Base-by-base conservation (phyloP, 1,284 basidiomycete genomes). In the Puccinia triticina region DNA sequence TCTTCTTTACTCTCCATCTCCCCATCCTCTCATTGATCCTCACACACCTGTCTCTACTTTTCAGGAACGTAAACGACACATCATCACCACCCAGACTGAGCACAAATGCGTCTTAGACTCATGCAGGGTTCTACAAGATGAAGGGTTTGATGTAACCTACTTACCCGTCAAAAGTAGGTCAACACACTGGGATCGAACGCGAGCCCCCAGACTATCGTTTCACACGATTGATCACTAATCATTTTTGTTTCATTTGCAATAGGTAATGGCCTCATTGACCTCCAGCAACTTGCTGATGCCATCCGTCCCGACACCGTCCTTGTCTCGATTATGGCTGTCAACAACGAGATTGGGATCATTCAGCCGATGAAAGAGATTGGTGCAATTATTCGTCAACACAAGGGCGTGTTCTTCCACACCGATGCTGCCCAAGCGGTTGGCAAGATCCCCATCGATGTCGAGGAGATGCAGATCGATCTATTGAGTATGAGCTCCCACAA, bases 91-190 rank as follows among this genome's bases (percentile, higher is more conserved):
- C 1, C 88, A 88, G 84, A 88, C 88, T 1, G 97, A 99, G 88
- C 97, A 99, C 89, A 99, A 99, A 90, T 99, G 97, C 87, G 97
- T 99, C 0, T 90, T 99, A 67, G 97, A 99, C 88, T 98, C 96
- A 16, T 99, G 96, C 89, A 91, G 97, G 86, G 94, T 93, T 87
- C 91, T 99, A 12, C 91, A 94, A 72, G 95, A 98, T 87, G 95
- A 98, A 88, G 97, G 96, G 11, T 99, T 98, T 87, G 96, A 99
- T 83, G 90, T 99, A 83, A 99, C 97, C 12, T 99, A 99, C 88
- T 90, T 99, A 23, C 95, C 97, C 1, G 97, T 99, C 21, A 91
- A 94, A 86, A 87, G 77, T 79, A 23, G 1, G 77, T 79, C 57
- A n/a, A n/a, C n/a, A n/a, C n/a, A n/a, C n/a, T n/a, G n/a, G n/a